Evolutionary conservation across 2,329 filamentous ascomycete species (phyloP).

Genomic region (Ceratocystis cubensis): DNA sequence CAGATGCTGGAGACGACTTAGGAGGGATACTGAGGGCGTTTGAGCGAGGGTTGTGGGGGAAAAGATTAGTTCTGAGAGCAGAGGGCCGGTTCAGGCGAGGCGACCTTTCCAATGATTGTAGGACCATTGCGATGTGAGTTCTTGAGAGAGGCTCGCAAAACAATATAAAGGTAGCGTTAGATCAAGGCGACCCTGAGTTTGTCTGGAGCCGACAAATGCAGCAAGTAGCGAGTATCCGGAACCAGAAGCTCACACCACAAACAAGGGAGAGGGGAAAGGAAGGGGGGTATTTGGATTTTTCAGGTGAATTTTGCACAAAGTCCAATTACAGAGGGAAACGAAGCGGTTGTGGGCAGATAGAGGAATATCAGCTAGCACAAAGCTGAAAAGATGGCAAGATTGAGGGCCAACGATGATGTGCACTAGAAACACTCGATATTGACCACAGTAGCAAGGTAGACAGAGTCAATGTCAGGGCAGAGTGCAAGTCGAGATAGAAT

Average conservation of each 20-base stretch:
- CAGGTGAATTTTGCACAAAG: background rate
- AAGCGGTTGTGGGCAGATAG: background rate
- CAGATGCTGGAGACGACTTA: background rate
- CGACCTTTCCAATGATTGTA: conserved; percentile 1
- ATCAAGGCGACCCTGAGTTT: background rate
- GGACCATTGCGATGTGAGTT: background rate
- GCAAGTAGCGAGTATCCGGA: background rate
- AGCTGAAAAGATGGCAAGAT: too few species aligned
- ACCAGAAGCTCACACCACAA: background rate
- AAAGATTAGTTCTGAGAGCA: background rate
- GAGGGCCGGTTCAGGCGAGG: conserved; percentile 5
- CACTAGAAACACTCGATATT: background rate
- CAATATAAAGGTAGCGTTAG: background rate
- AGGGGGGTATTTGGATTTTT: background rate
- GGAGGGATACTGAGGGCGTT: background rate
- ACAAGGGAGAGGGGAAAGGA: background rate
- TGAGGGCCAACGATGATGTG: background rate
- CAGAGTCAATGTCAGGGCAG: background rate
- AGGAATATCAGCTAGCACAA: background rate
- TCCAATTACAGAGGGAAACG: background rate
- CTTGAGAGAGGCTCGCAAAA: background rate
- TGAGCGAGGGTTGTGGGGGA: background rate
- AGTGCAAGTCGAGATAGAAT: background rate
- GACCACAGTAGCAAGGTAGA: background rate
- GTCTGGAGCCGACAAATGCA: background rate